phyloP scores from a whole-genome alignment of 1,139 yeast species.

The Pichia sp. region DNA sequence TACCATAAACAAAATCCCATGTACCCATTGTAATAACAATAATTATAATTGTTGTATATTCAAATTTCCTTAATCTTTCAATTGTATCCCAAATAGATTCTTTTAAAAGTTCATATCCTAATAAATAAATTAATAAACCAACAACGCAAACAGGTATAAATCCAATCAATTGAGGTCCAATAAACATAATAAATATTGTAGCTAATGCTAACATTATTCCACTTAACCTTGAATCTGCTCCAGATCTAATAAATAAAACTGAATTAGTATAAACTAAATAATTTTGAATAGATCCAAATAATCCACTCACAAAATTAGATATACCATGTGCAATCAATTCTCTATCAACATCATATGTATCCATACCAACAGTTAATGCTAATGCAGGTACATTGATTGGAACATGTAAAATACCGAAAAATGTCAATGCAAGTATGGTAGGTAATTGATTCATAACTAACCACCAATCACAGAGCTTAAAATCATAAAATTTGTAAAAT shows the following conservation, averaged over 20 bases:
- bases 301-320: slow-evolving; percentile 82
- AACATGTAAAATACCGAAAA: slow-evolving; percentile 90
- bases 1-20: slow-evolving; percentile 90
- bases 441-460: slow-evolving; percentile 68
- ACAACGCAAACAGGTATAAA: slow-evolving; percentile 93
- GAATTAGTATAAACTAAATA: slow-evolving; percentile 93
- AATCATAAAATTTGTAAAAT: slow-evolving; percentile 68
- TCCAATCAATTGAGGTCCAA: slow-evolving; percentile 91
- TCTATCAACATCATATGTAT: slow-evolving; percentile 80
- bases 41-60: slow-evolving; percentile 72
- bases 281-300: slow-evolving; percentile 83
- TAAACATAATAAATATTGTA: slow-evolving; percentile 71
- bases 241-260: slow-evolving; percentile 83
- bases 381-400: slow-evolving; percentile 97
- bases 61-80: slow-evolving; percentile 68
- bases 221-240: slow-evolving; percentile 84
- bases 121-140: slow-evolving; percentile 79
- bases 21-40: slow-evolving; percentile 93
- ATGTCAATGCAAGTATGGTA: slow-evolving; percentile 90
- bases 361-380: slow-evolving; percentile 84
- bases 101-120: slow-evolving; percentile 82
- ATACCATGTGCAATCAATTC: slow-evolving; percentile 94
- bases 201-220: slow-evolving; percentile 82
- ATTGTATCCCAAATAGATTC: slow-evolving; percentile 84
- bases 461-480: slow-evolving; percentile 64